Evolutionary conservation across 2,329 filamentous ascomycete genomes (phyloP).

Genomic region (Pseudocercospora cruenta): DNA sequence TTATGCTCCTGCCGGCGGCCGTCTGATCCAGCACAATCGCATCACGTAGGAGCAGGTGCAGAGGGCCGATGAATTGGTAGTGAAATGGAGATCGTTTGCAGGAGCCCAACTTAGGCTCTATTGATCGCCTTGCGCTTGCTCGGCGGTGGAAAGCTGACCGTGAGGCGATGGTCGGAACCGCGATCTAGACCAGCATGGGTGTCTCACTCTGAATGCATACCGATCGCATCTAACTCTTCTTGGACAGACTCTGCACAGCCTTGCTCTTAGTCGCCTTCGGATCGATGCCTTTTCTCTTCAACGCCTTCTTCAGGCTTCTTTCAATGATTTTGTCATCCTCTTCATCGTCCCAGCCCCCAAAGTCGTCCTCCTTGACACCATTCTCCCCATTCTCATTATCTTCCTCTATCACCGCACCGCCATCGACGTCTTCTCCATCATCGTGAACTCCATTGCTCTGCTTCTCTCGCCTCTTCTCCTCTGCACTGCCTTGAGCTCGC

Average conservation of each 20-base stretch:
- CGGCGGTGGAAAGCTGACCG: not conserved
- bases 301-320: conserved; percentile 45
- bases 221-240: conserved; percentile 1
- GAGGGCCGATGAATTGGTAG: too few species aligned
- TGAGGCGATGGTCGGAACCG: not conserved
- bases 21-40: too few species aligned
- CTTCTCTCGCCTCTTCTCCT: conserved; percentile 31
- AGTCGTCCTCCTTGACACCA: conserved; percentile 32
- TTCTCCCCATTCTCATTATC: conserved; percentile 40
- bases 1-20: too few species aligned
- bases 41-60: too few species aligned
- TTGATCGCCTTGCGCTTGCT: too few species aligned
- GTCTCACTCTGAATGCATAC: too few species aligned
- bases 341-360: conserved; percentile 56
- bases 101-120: not conserved
- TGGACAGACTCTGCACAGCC: conserved; percentile 26
- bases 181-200: not conserved
- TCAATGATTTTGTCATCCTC: conserved; percentile 55
- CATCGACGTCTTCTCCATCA: conserved; percentile 45
- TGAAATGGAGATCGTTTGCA: not conserved
- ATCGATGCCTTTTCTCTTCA: conserved; percentile 54
- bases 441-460: conserved; percentile 54
- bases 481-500: conserved; percentile 41
- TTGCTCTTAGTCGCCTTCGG: conserved; percentile 43
- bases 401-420: conserved; percentile 61